These are phyloP conservation scores for Alternaria arborescens DNA, from an alignment of 2,329 filamentous ascomycete genomes.

Conservation along the genomic window DNA sequence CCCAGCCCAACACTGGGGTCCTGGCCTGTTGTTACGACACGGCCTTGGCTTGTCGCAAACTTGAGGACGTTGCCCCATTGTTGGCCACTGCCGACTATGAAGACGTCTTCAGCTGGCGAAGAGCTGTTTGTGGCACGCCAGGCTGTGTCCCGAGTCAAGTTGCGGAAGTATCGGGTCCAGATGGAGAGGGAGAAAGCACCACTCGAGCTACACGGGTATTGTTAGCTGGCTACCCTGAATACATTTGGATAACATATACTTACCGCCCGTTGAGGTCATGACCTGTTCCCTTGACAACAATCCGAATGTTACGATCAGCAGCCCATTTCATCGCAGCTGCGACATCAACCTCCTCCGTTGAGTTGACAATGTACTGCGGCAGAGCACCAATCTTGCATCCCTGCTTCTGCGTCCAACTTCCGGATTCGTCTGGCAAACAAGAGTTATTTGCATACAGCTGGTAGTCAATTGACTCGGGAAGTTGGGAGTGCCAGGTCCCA, in stretches of 20 bases:
- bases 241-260: not conserved
- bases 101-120: not conserved
- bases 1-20: slow-evolving; percentile 56
- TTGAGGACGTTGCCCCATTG: not conserved
- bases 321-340: slow-evolving; percentile 42
- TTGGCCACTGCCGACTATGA: not conserved
- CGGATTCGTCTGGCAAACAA: not conserved
- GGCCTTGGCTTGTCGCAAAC: not conserved
- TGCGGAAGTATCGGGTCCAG: not conserved
- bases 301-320: slow-evolving; percentile 13
- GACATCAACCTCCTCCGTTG: slow-evolving; percentile 32
- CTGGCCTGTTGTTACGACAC: slow-evolving; percentile 10
- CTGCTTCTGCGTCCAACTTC: not conserved
- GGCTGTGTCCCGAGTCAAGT: not conserved
- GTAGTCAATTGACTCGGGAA: slow-evolving; percentile 40
- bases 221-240: not conserved
- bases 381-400: not conserved
- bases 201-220: not conserved
- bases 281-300: slow-evolving; percentile 23
- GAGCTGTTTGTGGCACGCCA: not conserved
- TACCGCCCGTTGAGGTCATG: slow-evolving; percentile 23
- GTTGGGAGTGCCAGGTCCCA: slow-evolving; percentile 39
- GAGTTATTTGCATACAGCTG: not conserved
- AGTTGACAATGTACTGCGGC: slow-evolving; percentile 3
- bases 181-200: not conserved